Evolutionary conservation across 1,139 yeast species (phyloP), one percentile per base, ranked within the genome.

Genomic region (Geotrichum macrosporum): DNA sequence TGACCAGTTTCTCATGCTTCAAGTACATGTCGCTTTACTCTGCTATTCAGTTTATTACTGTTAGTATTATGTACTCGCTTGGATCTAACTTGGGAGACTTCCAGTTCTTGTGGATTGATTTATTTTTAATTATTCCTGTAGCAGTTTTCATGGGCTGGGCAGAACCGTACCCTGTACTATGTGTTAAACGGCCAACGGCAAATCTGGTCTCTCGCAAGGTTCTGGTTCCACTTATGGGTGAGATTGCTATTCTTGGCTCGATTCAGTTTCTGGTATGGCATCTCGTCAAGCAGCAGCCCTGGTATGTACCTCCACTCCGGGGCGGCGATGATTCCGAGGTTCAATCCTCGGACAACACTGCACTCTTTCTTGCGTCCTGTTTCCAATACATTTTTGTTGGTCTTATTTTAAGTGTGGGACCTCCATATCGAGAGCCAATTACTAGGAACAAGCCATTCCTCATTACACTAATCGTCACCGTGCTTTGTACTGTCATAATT

Each of bases 141-240:
- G 98, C 98, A 0, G 80, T 92, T 8, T 88, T 88, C 67, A 71
- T 94, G 98, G 89, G 97, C 5, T 89, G 98, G 96, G 81, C 96
- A 1, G 79, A 81, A 59, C 95, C 99, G 0, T 82, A 71, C 59
- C 71, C 73, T 2, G 65, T 61, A 26, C 68, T 92, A 24, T 77
- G 78, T 12, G 66, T 71, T 32, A 89, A 88, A 61, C 75, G 95
- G 47, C 98, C 99, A 2, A 85, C 95, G 0, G 96, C 98, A 1
- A 92, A 92, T 63, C 71, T 92, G 52, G 94, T 92, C 1, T 85
- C 96, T 0, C 83, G 94, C 36, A 88, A 88, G 64, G 82, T 92
- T 29, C 71, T 94, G 55, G 75, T 86, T 3, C 95, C 96, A 1
- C 68, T 92, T 53, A 58, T 87, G 22, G 78, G 92, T 30, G 85